phyloP scores from a whole-genome alignment of 768 basidiomycete species.

The Boletus vinaceobasis region DNA sequence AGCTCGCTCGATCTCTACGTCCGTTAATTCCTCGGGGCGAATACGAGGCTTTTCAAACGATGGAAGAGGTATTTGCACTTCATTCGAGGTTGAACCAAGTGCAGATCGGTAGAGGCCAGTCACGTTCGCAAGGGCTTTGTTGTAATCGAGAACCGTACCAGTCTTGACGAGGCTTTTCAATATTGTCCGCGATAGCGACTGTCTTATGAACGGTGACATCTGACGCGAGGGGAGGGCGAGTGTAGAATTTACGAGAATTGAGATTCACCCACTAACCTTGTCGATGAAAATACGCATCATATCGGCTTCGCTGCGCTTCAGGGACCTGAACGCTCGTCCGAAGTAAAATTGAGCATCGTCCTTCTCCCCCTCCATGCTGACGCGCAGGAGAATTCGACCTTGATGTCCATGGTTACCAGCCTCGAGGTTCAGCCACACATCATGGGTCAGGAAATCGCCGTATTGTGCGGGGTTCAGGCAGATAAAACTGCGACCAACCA shows the following conservation, averaged over 20 bases:
- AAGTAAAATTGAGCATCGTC: conserved; percentile 98
- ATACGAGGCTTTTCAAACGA: conserved; percentile 71
- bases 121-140: conserved; percentile 82
- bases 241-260: background rate
- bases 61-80: conserved; percentile 77
- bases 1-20: conserved; percentile 91
- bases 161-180: conserved; percentile 76
- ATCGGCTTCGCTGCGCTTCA: conserved; percentile 91
- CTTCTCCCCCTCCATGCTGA: conserved; percentile 99
- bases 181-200: conserved; percentile 74
- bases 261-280: conserved; percentile 55
- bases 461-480: conserved; percentile 88
- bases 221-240: conserved; percentile 28
- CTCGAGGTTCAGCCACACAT: conserved; percentile 90
- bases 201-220: conserved; percentile 93
- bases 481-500: conserved; percentile 85
- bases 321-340: conserved; percentile 87
- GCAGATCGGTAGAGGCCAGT: conserved; percentile 82
- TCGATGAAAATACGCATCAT: conserved; percentile 97
- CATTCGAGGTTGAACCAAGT: conserved; percentile 58
- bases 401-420: conserved; percentile 42
- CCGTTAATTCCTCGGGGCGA: conserved; percentile 78
- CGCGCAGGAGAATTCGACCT: conserved; percentile 79
- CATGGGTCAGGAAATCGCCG: conserved; percentile 85
- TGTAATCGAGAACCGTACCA: conserved; percentile 68